phyloP scores from a whole-genome alignment of 2,329 filamentous ascomycete species.

The Lasiodiplodia sp. region DNA sequence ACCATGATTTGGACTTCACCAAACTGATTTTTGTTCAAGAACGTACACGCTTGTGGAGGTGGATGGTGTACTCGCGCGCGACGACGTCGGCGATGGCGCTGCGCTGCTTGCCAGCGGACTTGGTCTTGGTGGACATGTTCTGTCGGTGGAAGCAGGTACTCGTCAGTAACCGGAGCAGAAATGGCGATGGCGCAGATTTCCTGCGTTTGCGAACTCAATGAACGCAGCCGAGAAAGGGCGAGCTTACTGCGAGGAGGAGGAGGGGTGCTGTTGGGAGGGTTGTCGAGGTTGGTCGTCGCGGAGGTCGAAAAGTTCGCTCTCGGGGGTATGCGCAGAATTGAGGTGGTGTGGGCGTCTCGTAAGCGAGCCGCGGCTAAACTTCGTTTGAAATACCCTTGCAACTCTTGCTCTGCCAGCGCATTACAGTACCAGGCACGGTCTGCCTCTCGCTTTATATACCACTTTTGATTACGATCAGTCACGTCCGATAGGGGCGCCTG shows the following conservation, averaged over 20 bases:
- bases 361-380: conserved; percentile 3
- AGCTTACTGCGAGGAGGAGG: conserved; percentile 15
- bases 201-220: not conserved
- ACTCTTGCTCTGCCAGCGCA: not conserved
- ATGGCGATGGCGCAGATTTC: not conserved
- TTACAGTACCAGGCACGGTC: not conserved
- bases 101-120: conserved; percentile 69
- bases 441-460: conserved; percentile 3
- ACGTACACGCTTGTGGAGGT: conserved; percentile 99
- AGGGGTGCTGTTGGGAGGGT: conserved; percentile 4
- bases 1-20: conserved; percentile 72
- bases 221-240: not conserved
- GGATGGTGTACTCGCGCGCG: conserved; percentile 99
- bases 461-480: not conserved
- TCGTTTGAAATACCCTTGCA: not conserved
- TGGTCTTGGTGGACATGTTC: conserved; percentile 52
- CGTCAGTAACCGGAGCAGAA: not conserved
- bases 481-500: not conserved
- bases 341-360: conserved; percentile 30
- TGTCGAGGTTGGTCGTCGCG: conserved; percentile 29
- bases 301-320: conserved; percentile 14
- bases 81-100: conserved; percentile 99
- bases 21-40: conserved; percentile 63
- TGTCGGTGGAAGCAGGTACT: not conserved
- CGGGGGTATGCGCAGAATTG: conserved; percentile 7